phyloP scores from a whole-genome alignment of 176 grass and related monocot species.

The Carex kokanica region DNA sequence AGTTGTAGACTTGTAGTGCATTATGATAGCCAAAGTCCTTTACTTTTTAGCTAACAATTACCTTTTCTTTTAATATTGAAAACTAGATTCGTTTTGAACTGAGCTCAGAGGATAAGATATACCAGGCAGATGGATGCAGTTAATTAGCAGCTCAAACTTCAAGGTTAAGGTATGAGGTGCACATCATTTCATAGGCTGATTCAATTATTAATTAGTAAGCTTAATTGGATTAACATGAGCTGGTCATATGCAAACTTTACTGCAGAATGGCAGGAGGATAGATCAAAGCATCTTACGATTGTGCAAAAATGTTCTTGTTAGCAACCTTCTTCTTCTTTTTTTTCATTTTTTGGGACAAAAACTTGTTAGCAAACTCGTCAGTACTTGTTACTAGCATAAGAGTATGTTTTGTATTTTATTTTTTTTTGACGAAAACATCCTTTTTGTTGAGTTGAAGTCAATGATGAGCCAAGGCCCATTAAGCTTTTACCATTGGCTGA shows the following conservation, averaged over 20 bases:
- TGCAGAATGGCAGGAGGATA: too few species aligned
- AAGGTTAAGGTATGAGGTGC: too few species aligned
- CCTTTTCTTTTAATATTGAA: not conserved
- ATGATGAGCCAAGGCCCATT: too few species aligned
- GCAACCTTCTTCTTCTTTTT: not conserved
- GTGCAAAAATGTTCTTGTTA: not conserved
- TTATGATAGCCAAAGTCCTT: not conserved
- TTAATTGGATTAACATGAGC: too few species aligned
- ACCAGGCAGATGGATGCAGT: not conserved
- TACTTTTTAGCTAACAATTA: not conserved
- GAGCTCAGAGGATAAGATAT: not conserved
- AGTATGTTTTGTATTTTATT: too few species aligned
- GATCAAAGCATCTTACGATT: not conserved
- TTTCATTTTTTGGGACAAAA: not conserved
- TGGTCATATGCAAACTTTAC: too few species aligned
- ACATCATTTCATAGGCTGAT: too few species aligned
- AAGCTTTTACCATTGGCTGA: too few species aligned
- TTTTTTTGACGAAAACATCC: too few species aligned
- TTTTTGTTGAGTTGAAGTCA: too few species aligned
- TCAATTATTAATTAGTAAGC: not conserved
- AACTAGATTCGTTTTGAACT: not conserved
- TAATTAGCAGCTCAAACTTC: not conserved
- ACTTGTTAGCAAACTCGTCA: not conserved
- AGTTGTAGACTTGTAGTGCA: not conserved
- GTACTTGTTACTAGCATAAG: too few species aligned